Evolutionary conservation across 768 basidiomycete species (phyloP).

Genomic region (Cubamyces sp.): DNA sequence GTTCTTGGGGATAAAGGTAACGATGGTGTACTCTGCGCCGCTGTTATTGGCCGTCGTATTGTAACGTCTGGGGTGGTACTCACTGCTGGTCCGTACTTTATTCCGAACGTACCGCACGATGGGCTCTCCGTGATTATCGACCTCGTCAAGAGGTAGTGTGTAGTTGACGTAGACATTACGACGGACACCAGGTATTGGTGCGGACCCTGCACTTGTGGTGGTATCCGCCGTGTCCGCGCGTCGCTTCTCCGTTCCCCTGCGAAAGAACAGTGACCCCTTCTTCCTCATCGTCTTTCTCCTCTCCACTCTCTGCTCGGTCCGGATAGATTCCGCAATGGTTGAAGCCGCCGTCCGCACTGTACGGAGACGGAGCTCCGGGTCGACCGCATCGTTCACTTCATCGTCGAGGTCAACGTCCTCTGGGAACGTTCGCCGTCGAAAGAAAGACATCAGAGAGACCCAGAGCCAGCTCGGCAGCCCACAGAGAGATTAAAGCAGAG

Average conservation of each 20-base stretch:
- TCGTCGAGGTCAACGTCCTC: conserved; percentile 49
- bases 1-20: conserved; percentile 94
- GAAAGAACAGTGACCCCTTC: conserved; percentile 63
- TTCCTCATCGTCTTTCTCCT: conserved; percentile 51
- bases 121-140: conserved; percentile 77
- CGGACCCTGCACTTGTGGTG: conserved; percentile 32
- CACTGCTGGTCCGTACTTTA: conserved; percentile 93
- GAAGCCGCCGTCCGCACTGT: conserved; percentile 94
- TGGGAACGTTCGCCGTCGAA: conserved; percentile 42
- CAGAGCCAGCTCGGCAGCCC: conserved; percentile 24
- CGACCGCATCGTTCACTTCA: conserved; percentile 69
- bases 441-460: conserved; percentile 39
- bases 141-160: conserved; percentile 63
- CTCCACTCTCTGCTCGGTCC: conserved; percentile 72
- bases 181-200: conserved; percentile 53
- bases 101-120: conserved; percentile 81
- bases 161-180: conserved; percentile 85
- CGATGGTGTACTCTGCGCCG: conserved; percentile 77
- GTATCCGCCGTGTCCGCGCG: conserved; percentile 40
- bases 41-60: conserved; percentile 5
- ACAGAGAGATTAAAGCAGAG: conserved; percentile 3
- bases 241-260: conserved; percentile 52
- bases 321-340: conserved; percentile 85
- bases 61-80: conserved; percentile 34
- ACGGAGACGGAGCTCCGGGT: conserved; percentile 84